Evolutionary conservation across 2,329 filamentous ascomycete species (phyloP).

Genomic region (Fusarium tupiense): DNA sequence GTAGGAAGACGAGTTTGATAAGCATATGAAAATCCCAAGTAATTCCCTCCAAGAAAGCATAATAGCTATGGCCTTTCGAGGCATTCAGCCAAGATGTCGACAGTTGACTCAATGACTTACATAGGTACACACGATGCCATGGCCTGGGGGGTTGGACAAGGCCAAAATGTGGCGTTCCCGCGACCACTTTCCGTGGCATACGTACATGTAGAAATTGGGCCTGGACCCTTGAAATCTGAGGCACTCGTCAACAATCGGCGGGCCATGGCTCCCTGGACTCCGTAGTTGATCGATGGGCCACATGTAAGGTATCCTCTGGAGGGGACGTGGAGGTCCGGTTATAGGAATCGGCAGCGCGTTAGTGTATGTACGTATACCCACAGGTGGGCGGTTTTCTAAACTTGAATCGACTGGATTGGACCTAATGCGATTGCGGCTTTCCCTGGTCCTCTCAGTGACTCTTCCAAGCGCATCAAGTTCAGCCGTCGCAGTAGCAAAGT

Average conservation of each 20-base stretch:
- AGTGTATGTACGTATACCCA: background rate
- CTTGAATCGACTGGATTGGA: slow-evolving; percentile 7
- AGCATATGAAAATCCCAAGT: background rate
- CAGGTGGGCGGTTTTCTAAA: background rate
- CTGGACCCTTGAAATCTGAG: slow-evolving; percentile 33
- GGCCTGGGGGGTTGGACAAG: background rate
- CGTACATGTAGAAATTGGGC: slow-evolving; percentile 8
- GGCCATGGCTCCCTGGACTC: slow-evolving; percentile 20
- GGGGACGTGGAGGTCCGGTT: slow-evolving; percentile 5
- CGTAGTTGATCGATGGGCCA: background rate
- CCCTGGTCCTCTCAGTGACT: slow-evolving; percentile 7
- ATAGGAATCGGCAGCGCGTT: slow-evolving; percentile 16
- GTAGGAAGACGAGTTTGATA: background rate
- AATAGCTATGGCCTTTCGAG: background rate
- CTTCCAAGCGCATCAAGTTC: slow-evolving; percentile 23
- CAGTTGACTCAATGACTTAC: background rate
- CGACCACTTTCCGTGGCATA: background rate
- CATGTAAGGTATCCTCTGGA: background rate
- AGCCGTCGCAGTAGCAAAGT: background rate
- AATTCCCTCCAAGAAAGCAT: background rate
- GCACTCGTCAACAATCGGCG: slow-evolving; percentile 15
- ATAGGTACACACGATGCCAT: slow-evolving; percentile 2
- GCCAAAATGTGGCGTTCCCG: background rate
- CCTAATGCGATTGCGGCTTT: background rate
- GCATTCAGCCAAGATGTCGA: background rate